Evolutionary conservation across 169 alveolate genomes (phyloP), one percentile per base, ranked within the genome.

Genomic region (Plasmodium relictum): DNA sequence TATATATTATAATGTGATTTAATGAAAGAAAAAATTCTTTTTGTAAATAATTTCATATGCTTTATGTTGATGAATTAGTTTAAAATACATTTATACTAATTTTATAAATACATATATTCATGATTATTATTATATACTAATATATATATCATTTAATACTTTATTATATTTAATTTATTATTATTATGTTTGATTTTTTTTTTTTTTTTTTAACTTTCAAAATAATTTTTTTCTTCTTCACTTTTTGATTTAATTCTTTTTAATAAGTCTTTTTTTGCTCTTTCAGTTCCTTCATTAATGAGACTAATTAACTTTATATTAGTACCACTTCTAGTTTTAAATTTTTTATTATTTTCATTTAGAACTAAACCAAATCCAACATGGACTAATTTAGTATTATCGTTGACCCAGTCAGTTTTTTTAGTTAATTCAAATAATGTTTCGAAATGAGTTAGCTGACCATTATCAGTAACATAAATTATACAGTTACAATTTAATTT

Each of bases 291-390:
- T 92, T 98, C 99, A 83, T 99, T 99, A 65, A 99, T 94, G 59
- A 99, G 93, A 69, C 96, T 98, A 50, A 95, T 89, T 48, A 99
- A 95, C 88, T 98, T 98, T 42, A 98, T 98, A 58, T 96, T 96
- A 45, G 97, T 98, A 4, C 99, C 99, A 26, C 97, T 94, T 42
- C 99, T 95, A 18, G 99, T 97, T 88, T 98, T 97, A 93, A 98
- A 98, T 94, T 97, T 97, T 91, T 98, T 98, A 4, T 99, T 99
- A 88, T 97, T 98, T 65, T 95, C 96, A 56, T 95, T 94, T 86
- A 95, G 97, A 26, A 99, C 99, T 73, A 98, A 94, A 9, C 99
- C 99, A 89, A 98, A 98, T 24, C 99, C 99, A 96, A 98, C 97
- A 95, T 97, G 99, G 73, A 97, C 98, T 58, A 97, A 62, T 61